These are phyloP conservation scores for Pyrenophora graminea DNA, from an alignment of 2,329 filamentous ascomycete genomes.

Conservation along the genomic window DNA sequence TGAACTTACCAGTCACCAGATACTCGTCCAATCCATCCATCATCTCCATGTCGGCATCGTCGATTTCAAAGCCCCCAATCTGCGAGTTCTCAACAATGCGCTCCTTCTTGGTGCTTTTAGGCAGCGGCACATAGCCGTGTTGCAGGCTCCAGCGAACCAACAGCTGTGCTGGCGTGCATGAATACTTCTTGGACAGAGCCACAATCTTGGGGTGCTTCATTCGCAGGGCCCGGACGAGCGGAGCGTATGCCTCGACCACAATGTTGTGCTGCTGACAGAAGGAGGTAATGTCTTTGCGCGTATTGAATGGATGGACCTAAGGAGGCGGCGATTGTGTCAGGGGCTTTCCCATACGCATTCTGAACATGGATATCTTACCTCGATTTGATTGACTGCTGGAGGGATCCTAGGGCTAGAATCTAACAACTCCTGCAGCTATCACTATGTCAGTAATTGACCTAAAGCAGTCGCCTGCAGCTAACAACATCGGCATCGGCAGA, in stretches of 20 bases:
- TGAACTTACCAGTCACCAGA: constrained; percentile 61
- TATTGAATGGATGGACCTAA: constrained; percentile 77
- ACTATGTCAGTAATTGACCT: constrained; percentile 1
- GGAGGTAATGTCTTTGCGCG: constrained; percentile 66
- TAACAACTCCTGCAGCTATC: constrained; percentile 70
- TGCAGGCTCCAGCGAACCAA: constrained; percentile 80
- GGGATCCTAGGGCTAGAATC: constrained; percentile 63
- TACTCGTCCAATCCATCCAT: constrained; percentile 72
- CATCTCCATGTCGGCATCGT: constrained; percentile 63
- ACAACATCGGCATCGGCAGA: neutral
- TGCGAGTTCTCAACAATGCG: constrained; percentile 69
- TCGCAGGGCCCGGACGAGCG: constrained; percentile 70
- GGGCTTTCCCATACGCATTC: neutral
- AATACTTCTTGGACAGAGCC: constrained; percentile 68
- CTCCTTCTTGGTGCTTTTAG: constrained; percentile 69
- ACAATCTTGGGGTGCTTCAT: constrained; percentile 70
- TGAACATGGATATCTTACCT: constrained; percentile 72
- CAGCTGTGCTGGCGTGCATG: constrained; percentile 72
- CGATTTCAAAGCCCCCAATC: constrained; percentile 65
- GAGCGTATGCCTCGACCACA: constrained; percentile 77
- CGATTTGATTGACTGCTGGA: constrained; percentile 77
- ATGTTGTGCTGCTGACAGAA: constrained; percentile 70
- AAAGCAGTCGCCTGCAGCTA: constrained; percentile 2
- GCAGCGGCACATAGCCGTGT: constrained; percentile 71
- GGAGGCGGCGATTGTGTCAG: too few relatives aligned